Evolutionary conservation across 202 grass and related monocot species (phyloP), one percentile per base, ranked within the genome.

Genomic region (Saccharum hybrid): DNA sequence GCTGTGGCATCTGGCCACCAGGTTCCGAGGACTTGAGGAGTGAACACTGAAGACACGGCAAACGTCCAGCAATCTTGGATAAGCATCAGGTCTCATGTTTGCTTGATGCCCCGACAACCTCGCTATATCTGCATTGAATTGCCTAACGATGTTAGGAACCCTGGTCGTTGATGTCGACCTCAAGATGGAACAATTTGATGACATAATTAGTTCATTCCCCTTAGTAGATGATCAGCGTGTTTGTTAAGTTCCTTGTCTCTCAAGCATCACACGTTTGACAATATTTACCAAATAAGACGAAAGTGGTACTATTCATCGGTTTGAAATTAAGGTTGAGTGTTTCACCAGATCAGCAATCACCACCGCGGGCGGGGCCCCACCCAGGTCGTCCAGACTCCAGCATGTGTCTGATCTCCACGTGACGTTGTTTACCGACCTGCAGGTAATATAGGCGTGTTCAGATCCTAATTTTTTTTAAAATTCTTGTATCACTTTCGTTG

Each of bases 161-260:
- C 30, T 87, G n/a, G 23, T 36, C 9, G 51, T 7, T 75, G 83
- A 90, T 8, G 33, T 28, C 21, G 84, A 68, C 19, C 2, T 1
- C 39, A 31, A 41, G 75, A 40, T 74, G 31, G 77, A 82, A 68
- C 68, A 72, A 61, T n/a, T 43, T 69, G 62, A 79, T 70, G 31
- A 36, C 62, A 45, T 39, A 13, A 22, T 48, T 37, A 23, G 28
- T 69, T 75, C 34, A 30, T 36, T 79, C 66, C 77, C 75, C n/a
- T n/a, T 76, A 7, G 39, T 4, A 23, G 9, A 61, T 54, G 46
- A 36, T 54, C 33, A 43, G 26, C 46, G 12, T 8, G 6, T 60
- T 61, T 61, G 22, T 75, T 33, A 80, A 83, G 12, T 79, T 79
- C 6, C 49, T 56, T 86, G 23, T 64, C 6, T 11, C 22, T 37